phyloP scores from a whole-genome alignment of 2,329 filamentous ascomycete genomes.

The Xylaria polymorpha region DNA sequence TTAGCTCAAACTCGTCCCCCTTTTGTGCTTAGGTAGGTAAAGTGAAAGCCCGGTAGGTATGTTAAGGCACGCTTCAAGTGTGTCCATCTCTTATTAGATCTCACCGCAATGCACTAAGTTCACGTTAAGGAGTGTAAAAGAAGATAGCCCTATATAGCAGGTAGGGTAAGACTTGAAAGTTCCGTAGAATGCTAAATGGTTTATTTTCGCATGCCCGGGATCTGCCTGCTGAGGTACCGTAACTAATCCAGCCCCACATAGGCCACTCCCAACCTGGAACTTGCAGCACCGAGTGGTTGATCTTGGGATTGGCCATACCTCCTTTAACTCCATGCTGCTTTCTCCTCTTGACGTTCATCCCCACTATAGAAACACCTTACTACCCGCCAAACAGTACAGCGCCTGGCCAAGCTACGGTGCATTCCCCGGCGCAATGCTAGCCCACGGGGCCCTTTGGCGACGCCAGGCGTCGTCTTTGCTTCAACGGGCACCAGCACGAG shows the following conservation, averaged over 20 bases:
- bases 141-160: background rate
- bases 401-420: background rate
- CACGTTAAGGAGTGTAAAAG: background rate
- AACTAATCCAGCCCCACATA: too few species aligned
- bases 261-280: too few species aligned
- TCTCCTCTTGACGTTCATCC: background rate
- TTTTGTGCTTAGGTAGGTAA: too few species aligned
- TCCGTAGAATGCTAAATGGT: background rate
- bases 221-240: too few species aligned
- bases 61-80: background rate
- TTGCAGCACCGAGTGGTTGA: too few species aligned
- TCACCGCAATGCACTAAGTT: background rate
- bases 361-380: background rate
- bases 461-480: constrained; percentile 34
- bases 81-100: background rate
- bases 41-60: too few species aligned
- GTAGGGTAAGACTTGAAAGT: background rate
- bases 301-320: too few species aligned
- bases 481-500: constrained; percentile 5
- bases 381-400: background rate
- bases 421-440: constrained; percentile 36
- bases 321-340: background rate
- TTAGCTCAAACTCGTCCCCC: too few species aligned
- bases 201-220: too few species aligned
- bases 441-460: constrained; percentile 34